Evolutionary conservation across 2,329 filamentous ascomycete species (phyloP).

Genomic region (Fusarium sp.): DNA sequence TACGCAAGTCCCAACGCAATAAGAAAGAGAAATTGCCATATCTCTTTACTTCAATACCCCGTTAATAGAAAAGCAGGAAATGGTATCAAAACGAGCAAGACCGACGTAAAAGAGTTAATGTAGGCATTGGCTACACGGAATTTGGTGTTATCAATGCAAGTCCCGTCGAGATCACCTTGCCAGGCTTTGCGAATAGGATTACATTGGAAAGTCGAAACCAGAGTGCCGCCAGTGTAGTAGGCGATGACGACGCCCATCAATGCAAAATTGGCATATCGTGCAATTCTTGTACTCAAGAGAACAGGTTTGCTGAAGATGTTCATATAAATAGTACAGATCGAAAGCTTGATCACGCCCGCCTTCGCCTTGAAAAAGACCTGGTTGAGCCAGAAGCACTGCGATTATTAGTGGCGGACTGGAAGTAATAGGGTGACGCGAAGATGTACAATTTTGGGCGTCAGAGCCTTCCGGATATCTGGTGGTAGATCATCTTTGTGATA

Average conservation of each 20-base stretch:
- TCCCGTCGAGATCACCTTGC: neutral
- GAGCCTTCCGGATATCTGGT: neutral
- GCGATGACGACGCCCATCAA: neutral
- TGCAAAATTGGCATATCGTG: neutral
- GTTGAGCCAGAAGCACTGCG: neutral
- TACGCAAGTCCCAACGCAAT: neutral
- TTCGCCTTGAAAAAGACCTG: slow-evolving; percentile 1
- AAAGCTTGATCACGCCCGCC: neutral
- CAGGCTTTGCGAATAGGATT: neutral
- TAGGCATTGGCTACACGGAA: neutral
- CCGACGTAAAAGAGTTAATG: neutral
- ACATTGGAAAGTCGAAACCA: neutral
- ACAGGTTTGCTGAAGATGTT: neutral
- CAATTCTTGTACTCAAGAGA: neutral
- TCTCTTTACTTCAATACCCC: neutral
- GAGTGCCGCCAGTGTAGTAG: neutral
- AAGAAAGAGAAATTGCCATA: neutral
- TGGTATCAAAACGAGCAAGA: neutral
- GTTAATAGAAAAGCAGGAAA: neutral
- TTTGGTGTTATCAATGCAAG: neutral
- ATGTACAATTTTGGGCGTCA: neutral
- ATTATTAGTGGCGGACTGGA: neutral
- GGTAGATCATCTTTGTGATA: slow-evolving; percentile 8
- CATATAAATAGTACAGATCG: neutral
- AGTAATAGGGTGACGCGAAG: fast-evolving